Evolutionary conservation across 352 stramenopile genomes (phyloP).

Genomic region (Halophytophthora batemanensis): DNA sequence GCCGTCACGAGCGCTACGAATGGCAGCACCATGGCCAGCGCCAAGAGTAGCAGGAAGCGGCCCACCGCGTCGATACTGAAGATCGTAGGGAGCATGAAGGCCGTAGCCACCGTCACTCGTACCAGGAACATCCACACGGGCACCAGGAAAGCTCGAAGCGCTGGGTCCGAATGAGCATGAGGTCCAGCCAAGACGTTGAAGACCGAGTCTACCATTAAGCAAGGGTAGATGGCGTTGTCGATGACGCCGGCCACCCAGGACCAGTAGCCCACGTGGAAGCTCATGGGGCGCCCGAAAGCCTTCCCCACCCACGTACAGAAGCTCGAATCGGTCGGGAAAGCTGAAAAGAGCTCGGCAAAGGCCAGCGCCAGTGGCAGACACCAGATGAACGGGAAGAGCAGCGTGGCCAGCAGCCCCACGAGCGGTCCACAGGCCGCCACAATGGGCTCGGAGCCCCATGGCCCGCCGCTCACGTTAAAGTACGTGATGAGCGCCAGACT

Average conservation of each 20-base stretch:
- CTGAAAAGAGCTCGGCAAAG: slow-evolving; percentile 71
- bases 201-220: slow-evolving; percentile 66
- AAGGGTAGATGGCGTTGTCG: slow-evolving; percentile 82
- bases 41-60: slow-evolving; percentile 79
- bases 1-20: slow-evolving; percentile 88
- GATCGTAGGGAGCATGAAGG: slow-evolving; percentile 74
- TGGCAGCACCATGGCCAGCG: slow-evolving; percentile 85
- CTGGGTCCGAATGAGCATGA: slow-evolving; percentile 10
- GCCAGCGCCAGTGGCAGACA: slow-evolving; percentile 64
- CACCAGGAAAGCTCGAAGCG: slow-evolving; percentile 37
- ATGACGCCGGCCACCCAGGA: slow-evolving; percentile 78
- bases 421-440: slow-evolving; percentile 86
- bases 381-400: slow-evolving; percentile 69
- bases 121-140: slow-evolving; percentile 53
- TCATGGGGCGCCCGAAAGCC: slow-evolving; percentile 69
- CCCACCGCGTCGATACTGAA: slow-evolving; percentile 88
- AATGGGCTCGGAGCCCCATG: slow-evolving; percentile 93
- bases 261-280: slow-evolving; percentile 84
- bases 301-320: slow-evolving; percentile 78
- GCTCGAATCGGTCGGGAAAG: slow-evolving; percentile 65
- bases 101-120: slow-evolving; percentile 30
- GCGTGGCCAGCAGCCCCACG: slow-evolving; percentile 51
- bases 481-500: slow-evolving; percentile 84
- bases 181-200: slow-evolving; percentile 37
- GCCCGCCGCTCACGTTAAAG: slow-evolving; percentile 90